Percentiles rank a stretch among this genome's conserved stretches.
Conservation (phyloP, 2,329 filamentous ascomycete species). For the Aureobasidium sp. region DNA sequence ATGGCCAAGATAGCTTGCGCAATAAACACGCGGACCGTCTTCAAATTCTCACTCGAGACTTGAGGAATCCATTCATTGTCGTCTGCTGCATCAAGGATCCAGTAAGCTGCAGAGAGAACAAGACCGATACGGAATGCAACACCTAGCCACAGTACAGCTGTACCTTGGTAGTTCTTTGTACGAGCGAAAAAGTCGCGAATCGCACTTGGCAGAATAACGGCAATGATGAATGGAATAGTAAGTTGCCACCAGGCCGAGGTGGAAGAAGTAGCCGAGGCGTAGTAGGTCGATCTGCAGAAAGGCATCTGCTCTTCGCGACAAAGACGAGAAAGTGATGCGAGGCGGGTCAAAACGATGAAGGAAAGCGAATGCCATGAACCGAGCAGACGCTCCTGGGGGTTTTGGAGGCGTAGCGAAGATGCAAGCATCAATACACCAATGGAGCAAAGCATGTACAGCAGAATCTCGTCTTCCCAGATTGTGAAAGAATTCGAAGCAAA, state of each 20-base stretch:
- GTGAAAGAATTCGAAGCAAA: slow-evolving; percentile 98
- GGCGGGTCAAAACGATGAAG: slow-evolving; percentile 70
- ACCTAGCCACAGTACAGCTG: slow-evolving; percentile 77
- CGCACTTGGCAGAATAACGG: slow-evolving; percentile 63
- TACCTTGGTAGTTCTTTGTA: slow-evolving; percentile 82
- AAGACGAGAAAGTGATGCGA: slow-evolving; percentile 81
- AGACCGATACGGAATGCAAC: slow-evolving; percentile 71
- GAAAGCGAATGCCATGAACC: slow-evolving; percentile 78
- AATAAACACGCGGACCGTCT: slow-evolving; percentile 66
- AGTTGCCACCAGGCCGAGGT: slow-evolving; percentile 91
- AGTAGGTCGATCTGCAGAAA: slow-evolving; percentile 91
- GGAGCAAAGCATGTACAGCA: slow-evolving; percentile 82
- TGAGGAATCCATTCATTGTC: slow-evolving; percentile 71
- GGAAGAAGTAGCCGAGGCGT: slow-evolving; percentile 82
- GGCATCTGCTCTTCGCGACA: slow-evolving; percentile 99
- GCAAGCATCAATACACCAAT: slow-evolving; percentile 73
- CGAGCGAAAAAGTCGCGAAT: slow-evolving; percentile 72
- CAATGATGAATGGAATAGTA: slow-evolving; percentile 67
- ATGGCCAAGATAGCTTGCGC: slow-evolving; percentile 76
- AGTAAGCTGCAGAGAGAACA: slow-evolving; percentile 71
- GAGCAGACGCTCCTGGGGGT: slow-evolving; percentile 61
- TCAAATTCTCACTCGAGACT: slow-evolving; percentile 56
- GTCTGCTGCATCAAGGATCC: slow-evolving; percentile 83
- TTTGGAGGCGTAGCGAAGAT: slow-evolving; percentile 66
- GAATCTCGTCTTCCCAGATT: slow-evolving; percentile 95